Base-by-base conservation (phyloP, 768 basidiomycete genomes). In the Hygrocybe coccinea region DNA sequence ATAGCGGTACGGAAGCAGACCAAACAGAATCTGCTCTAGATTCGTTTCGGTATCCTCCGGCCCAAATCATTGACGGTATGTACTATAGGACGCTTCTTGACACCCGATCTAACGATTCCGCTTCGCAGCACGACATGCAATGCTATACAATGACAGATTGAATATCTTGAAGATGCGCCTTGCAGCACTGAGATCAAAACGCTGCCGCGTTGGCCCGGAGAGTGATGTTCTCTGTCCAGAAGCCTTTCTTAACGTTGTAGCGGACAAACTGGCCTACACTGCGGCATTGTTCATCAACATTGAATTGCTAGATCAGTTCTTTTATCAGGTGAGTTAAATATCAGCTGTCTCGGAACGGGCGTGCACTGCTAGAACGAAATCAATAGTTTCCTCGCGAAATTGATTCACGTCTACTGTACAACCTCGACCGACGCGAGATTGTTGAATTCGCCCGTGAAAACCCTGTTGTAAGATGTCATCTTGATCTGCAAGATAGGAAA, bases 261-360 rank as follows among this genome's bases (percentile, higher is more conserved):
- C 97, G 2, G 91, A 97, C 69, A 98, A 99, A 71, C 79, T 99
- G 39, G 93, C 95, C 1, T 87, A 93, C 66, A 98, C 95, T 0
- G 91, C 93, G 2, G 85, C 95, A 2, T 92, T 97, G 88, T 98
- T 98, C 70, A 97, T 99, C 78, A 97, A 94, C 73, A 97, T 99
- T 56, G 97, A 99, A 68, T 78, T 99, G 9, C 81, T 98, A 1
- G 95, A 97, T 64, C 95, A 97, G 62, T 99, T 98, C 79, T 98
- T 98, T 78, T 97, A 98, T 65, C 92, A 95, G 78, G 92, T 90
- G 61, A 43, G 80, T 67, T 19, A 24, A 46, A n/a, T 15, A 34
- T 21, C 34, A 19, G 11, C 47, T 14, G 10, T 41, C 39, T 41
- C 39, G 21, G 19, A n/a, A 6, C n/a, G 2, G 12, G 35, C 51